A percentile compares a stretch with the other conserved stretches of the same genome.
Evolutionary conservation across 257 asterid species (phyloP).

Genomic region (Rubia yunnanensis): DNA sequence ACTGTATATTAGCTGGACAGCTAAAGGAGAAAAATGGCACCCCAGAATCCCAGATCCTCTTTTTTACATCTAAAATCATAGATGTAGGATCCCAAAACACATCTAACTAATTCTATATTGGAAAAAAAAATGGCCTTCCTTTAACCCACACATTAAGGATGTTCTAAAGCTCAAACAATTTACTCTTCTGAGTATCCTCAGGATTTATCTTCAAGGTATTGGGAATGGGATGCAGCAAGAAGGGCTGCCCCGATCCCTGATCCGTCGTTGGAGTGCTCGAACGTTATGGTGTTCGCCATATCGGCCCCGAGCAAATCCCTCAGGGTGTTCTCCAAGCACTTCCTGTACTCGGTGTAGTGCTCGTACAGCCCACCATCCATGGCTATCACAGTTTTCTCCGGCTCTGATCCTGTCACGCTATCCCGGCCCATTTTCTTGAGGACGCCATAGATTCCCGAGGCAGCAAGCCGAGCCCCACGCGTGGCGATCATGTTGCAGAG

Average conservation of each 20-base stretch:
- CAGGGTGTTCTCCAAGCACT: conserved; percentile 47
- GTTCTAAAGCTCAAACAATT: background rate
- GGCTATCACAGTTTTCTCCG: conserved; percentile 53
- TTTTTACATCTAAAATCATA: background rate
- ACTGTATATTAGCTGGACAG: background rate
- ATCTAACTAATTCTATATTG: background rate
- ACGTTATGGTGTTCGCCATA: conserved; percentile 22
- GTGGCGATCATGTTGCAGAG: conserved; percentile 57
- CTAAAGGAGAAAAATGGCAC: conserved; percentile 2
- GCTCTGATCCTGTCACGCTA: conserved; percentile 23
- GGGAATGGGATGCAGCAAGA: conserved; percentile 71
- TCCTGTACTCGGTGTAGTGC: conserved; percentile 58
- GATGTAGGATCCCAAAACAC: conserved; percentile 1
- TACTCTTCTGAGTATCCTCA: conserved; percentile 11
- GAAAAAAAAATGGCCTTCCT: background rate
- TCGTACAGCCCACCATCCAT: conserved; percentile 81
- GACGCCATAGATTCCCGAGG: conserved; percentile 65
- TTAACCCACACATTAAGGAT: background rate
- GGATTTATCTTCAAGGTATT: conserved; percentile 24
- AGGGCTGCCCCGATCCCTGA: conserved; percentile 93
- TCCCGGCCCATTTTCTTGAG: conserved; percentile 78
- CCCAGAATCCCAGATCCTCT: conserved; percentile 3
- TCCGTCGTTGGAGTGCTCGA: conserved; percentile 74
- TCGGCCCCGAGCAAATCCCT: conserved; percentile 50
- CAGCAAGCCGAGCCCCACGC: conserved; percentile 85